Evolutionary conservation across 31 red algal genomes (phyloP).

Genomic region (Porphyra umbilicalis): DNA sequence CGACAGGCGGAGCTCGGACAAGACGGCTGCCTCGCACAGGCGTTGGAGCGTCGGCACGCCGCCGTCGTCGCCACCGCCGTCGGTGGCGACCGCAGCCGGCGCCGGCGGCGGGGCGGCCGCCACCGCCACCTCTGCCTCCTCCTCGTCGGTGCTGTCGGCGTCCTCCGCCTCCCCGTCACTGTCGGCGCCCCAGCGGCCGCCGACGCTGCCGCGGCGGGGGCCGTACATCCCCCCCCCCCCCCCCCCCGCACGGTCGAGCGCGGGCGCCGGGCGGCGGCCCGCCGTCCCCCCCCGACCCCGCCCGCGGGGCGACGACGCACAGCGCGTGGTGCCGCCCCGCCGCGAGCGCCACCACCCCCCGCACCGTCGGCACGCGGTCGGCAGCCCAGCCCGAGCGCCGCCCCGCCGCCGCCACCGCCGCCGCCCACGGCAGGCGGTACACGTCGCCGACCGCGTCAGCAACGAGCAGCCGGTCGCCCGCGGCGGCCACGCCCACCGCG

Average conservation of each 20-base stretch:
- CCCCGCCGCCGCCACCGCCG: not conserved
- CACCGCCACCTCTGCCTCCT: not conserved
- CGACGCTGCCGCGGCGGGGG: not conserved
- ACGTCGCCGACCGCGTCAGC: not conserved
- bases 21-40: not conserved
- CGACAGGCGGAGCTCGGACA: not conserved
- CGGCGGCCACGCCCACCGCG: not conserved
- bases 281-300: not conserved
- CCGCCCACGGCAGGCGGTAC: not conserved
- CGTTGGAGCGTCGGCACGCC: not conserved
- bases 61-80: not conserved
- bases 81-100: not conserved
- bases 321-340: not conserved
- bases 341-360: not conserved
- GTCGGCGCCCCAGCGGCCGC: not conserved
- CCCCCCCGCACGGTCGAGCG: not conserved
- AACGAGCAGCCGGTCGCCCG: not conserved
- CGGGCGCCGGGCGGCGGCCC: not conserved
- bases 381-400: not conserved
- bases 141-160: not conserved
- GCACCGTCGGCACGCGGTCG: not conserved
- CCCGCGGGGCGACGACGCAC: not conserved
- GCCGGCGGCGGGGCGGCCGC: not conserved
- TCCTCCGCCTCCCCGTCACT: not conserved
- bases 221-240: not conserved